A percentile compares a stretch with the other conserved stretches of the same genome.
These are phyloP conservation scores for Russula compacta DNA, from an alignment of 768 basidiomycete genomes.

Conservation along the genomic window DNA sequence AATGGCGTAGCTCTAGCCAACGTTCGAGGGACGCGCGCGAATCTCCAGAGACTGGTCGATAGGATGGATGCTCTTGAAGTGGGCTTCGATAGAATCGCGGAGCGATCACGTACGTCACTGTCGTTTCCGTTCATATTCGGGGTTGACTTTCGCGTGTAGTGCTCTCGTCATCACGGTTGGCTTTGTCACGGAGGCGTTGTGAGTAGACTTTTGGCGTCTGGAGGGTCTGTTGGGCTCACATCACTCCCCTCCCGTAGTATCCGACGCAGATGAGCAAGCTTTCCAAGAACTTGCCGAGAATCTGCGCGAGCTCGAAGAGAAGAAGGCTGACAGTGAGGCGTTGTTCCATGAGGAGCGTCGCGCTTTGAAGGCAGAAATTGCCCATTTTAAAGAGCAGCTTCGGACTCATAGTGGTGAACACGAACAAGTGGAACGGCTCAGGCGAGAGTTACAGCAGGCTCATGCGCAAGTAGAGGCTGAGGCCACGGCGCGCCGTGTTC, in stretches of 20 bases:
- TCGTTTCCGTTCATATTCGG: neutral
- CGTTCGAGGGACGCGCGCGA: constrained; percentile 48
- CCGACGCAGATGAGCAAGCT: constrained; percentile 66
- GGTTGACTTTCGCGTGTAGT: constrained; percentile 36
- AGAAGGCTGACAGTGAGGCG: constrained; percentile 47
- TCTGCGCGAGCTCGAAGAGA: constrained; percentile 49
- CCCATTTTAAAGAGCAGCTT: constrained; percentile 40
- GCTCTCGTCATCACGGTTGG: constrained; percentile 64
- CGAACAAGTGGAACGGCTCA: constrained; percentile 45
- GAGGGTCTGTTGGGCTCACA: neutral
- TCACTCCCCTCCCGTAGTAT: constrained; percentile 34
- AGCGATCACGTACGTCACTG: constrained; percentile 60
- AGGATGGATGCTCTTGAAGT: constrained; percentile 75
- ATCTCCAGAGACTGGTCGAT: constrained; percentile 58
- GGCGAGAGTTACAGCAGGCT: constrained; percentile 55
- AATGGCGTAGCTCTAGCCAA: constrained; percentile 39
- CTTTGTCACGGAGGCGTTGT: constrained; percentile 64
- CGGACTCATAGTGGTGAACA: constrained; percentile 39
- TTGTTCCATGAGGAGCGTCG: constrained; percentile 50
- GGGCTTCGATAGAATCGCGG: constrained; percentile 80
- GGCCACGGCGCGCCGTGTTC: constrained; percentile 44
- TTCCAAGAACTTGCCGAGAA: constrained; percentile 66
- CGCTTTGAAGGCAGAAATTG: constrained; percentile 46
- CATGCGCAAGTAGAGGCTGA: constrained; percentile 59
- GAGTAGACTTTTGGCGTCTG: constrained; percentile 27